Conservation (phyloP, 2,329 filamentous ascomycete species). For the Trichoderma endophyticum region DNA sequence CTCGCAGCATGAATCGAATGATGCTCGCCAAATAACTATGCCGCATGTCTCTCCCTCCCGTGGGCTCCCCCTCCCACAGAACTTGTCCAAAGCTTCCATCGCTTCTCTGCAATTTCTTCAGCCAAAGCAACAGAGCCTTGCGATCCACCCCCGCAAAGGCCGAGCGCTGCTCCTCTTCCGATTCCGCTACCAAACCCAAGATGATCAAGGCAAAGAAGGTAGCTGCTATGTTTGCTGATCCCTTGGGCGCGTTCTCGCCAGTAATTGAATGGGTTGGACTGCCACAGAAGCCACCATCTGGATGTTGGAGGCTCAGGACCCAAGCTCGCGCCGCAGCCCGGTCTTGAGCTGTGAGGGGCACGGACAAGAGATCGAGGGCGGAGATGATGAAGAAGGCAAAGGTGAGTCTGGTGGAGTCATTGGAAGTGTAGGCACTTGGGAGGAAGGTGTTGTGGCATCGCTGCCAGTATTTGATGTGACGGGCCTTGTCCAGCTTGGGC, state of each 20-base stretch:
- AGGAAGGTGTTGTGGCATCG: slow-evolving; percentile 80
- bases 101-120: slow-evolving; percentile 69
- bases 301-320: slow-evolving; percentile 84
- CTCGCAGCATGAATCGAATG: slow-evolving; percentile 77
- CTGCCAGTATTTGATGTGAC: slow-evolving; percentile 88
- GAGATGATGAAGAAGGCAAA: slow-evolving; percentile 87
- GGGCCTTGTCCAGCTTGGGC: slow-evolving; percentile 52
- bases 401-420: slow-evolving; percentile 86
- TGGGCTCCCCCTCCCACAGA: slow-evolving; percentile 56
- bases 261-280: slow-evolving; percentile 62
- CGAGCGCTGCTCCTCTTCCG: slow-evolving; percentile 36
- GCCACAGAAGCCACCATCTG: slow-evolving; percentile 82
- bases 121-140: slow-evolving; percentile 66
- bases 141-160: slow-evolving; percentile 65
- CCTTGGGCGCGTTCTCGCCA: slow-evolving; percentile 44
- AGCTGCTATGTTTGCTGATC: slow-evolving; percentile 70
- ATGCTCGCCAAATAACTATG: slow-evolving; percentile 83
- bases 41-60: slow-evolving; percentile 78
- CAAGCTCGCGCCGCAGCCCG: slow-evolving; percentile 58
- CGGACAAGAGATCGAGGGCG: slow-evolving; percentile 75
- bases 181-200: slow-evolving; percentile 53
- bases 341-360: slow-evolving; percentile 49
- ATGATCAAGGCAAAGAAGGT: slow-evolving; percentile 84
- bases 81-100: slow-evolving; percentile 94
- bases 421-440: slow-evolving; percentile 78